phyloP scores from a whole-genome alignment of 2,329 filamentous ascomycete species.

The Emmonsiellopsis sp. region DNA sequence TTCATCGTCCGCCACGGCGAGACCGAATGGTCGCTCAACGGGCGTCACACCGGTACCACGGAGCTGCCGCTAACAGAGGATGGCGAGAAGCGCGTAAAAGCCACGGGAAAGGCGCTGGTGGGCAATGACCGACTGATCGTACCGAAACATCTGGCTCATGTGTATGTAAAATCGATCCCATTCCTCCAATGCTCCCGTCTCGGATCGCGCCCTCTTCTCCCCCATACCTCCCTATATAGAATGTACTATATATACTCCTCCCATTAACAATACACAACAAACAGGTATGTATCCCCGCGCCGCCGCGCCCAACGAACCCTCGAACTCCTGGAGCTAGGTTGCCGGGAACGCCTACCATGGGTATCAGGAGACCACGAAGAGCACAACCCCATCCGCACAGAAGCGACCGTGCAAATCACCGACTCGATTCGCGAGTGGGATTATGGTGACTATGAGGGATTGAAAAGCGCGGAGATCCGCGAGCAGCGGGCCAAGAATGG shows the following conservation, averaged over 20 bases:
- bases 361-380: constrained; percentile 20
- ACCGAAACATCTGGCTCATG: constrained; percentile 69
- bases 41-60: constrained; percentile 73
- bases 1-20: constrained; percentile 86
- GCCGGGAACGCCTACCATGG: constrained; percentile 65
- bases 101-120: constrained; percentile 75
- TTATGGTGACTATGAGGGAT: constrained; percentile 78
- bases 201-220: background rate
- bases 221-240: background rate
- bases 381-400: constrained; percentile 38
- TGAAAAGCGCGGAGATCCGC: constrained; percentile 63
- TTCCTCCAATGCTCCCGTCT: background rate
- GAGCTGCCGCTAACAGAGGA: constrained; percentile 78
- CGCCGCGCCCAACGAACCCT: constrained; percentile 81
- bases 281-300: constrained; percentile 74
- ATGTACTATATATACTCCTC: background rate
- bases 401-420: constrained; percentile 57
- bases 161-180: constrained; percentile 46
- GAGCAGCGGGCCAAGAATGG: constrained; percentile 50
- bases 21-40: constrained; percentile 88
- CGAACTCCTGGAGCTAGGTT: constrained; percentile 71
- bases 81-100: constrained; percentile 65
- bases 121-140: constrained; percentile 79
- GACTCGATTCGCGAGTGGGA: constrained; percentile 76
- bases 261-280: background rate